Percentiles rank a stretch among this genome's conserved stretches.
These are phyloP conservation scores for Chlorella sp. DNA, from an alignment of 139 green algal species.

Conservation along the genomic window DNA sequence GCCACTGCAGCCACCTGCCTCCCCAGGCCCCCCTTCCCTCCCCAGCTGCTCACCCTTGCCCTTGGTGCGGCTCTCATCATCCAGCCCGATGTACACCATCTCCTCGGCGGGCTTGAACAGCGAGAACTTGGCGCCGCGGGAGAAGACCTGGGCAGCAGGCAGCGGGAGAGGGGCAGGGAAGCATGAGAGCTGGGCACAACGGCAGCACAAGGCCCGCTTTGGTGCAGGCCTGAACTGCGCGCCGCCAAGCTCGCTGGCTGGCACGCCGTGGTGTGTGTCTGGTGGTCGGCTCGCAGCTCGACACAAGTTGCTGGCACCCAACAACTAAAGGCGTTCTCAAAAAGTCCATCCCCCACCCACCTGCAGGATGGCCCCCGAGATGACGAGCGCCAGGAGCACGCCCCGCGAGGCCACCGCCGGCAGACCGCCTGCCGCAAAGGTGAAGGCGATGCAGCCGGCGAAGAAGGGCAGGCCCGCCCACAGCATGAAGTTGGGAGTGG, in stretches of 20 bases:
- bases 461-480: constrained; percentile 81
- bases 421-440: constrained; percentile 14
- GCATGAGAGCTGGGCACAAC: too few relatives aligned
- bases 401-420: background rate
- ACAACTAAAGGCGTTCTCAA: too few relatives aligned
- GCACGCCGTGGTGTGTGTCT: too few relatives aligned
- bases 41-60: constrained; percentile 27
- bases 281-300: too few relatives aligned
- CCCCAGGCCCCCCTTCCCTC: too few relatives aligned
- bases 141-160: constrained; percentile 59
- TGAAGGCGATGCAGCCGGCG: constrained; percentile 68
- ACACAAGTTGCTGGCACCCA: too few relatives aligned
- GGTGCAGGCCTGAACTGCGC: too few relatives aligned
- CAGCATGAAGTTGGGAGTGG: constrained; percentile 75
- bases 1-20: too few relatives aligned
- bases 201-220: too few relatives aligned
- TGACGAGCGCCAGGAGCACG: constrained; percentile 55
- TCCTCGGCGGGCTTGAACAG: constrained; percentile 97
- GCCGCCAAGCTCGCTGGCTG: too few relatives aligned
- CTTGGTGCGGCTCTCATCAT: constrained; percentile 82
- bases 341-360: background rate
- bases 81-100: constrained; percentile 89
- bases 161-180: background rate
- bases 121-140: constrained; percentile 86
- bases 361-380: constrained; percentile 77